Conservation (phyloP, 1,284 basidiomycete species). For the Quambalaria eucalypti region DNA sequence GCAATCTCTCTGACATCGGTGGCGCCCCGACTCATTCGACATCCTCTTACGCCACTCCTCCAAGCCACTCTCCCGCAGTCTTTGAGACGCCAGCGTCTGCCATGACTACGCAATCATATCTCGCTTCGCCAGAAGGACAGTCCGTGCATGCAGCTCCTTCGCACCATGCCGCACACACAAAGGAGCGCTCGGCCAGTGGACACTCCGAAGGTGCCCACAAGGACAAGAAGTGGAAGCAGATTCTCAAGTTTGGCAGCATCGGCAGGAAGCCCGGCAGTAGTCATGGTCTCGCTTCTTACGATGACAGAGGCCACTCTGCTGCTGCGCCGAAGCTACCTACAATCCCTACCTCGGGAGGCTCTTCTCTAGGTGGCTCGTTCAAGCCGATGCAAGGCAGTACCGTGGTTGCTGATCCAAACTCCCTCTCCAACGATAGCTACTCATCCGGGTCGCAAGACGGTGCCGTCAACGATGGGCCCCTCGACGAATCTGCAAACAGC, state of each 20-base stretch:
- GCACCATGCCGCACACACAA: too few species aligned
- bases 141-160: too few species aligned
- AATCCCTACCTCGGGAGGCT: neutral
- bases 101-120: too few species aligned
- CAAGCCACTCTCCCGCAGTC: too few species aligned
- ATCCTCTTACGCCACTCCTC: too few species aligned
- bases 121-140: too few species aligned
- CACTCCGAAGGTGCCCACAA: neutral
- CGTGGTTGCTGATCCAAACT: slow-evolving; percentile 33
- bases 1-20: too few species aligned
- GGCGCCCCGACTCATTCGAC: too few species aligned
- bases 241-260: slow-evolving; percentile 40
- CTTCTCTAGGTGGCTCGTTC: slow-evolving; percentile 8
- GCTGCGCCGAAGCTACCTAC: neutral
- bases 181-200: neutral
- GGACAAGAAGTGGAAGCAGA: slow-evolving; percentile 43
- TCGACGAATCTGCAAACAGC: neutral
- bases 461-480: neutral
- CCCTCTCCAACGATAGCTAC: slow-evolving; percentile 36
- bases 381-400: slow-evolving; percentile 28
- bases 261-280: slow-evolving; percentile 21
- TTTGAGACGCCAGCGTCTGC: too few species aligned
- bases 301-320: neutral
- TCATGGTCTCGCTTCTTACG: too few species aligned
- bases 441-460: slow-evolving; percentile 13